phyloP scores from a whole-genome alignment of 2,329 filamentous ascomycete species.

The Cladophialophora chaetospira region DNA sequence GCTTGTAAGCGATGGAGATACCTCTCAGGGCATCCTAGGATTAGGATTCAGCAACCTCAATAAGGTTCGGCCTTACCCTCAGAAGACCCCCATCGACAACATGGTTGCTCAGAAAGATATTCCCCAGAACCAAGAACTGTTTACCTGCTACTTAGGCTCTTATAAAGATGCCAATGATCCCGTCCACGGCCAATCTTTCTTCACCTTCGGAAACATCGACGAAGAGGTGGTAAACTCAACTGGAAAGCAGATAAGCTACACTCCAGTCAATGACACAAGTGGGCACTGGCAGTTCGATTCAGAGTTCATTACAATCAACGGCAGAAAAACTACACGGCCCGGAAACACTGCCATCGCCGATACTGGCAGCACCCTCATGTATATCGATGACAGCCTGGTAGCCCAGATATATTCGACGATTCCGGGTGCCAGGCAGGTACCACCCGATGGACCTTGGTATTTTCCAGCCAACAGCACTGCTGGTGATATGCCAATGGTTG shows the following conservation, averaged over 20 bases:
- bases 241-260: slow-evolving; percentile 60
- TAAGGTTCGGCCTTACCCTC: slow-evolving; percentile 58
- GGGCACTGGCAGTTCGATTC: slow-evolving; percentile 72
- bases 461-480: slow-evolving; percentile 58
- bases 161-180: slow-evolving; percentile 52
- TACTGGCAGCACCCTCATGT: slow-evolving; percentile 69
- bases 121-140: slow-evolving; percentile 57
- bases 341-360: slow-evolving; percentile 70
- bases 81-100: slow-evolving; percentile 67
- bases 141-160: slow-evolving; percentile 65
- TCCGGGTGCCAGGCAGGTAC: slow-evolving; percentile 60
- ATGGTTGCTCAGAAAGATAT: slow-evolving; percentile 64
- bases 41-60: slow-evolving; percentile 64
- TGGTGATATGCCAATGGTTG: slow-evolving; percentile 61
- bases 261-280: slow-evolving; percentile 62
- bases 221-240: slow-evolving; percentile 59
- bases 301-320: slow-evolving; percentile 59
- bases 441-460: slow-evolving; percentile 62
- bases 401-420: slow-evolving; percentile 66
- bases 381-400: slow-evolving; percentile 64
- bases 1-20: slow-evolving; percentile 58
- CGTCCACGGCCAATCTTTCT: slow-evolving; percentile 59
- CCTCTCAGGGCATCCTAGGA: slow-evolving; percentile 60
- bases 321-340: slow-evolving; percentile 51
- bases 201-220: slow-evolving; percentile 74